phyloP scores from a whole-genome alignment of 768 basidiomycete genomes.

The Porphyrellus cyaneotinctus region DNA sequence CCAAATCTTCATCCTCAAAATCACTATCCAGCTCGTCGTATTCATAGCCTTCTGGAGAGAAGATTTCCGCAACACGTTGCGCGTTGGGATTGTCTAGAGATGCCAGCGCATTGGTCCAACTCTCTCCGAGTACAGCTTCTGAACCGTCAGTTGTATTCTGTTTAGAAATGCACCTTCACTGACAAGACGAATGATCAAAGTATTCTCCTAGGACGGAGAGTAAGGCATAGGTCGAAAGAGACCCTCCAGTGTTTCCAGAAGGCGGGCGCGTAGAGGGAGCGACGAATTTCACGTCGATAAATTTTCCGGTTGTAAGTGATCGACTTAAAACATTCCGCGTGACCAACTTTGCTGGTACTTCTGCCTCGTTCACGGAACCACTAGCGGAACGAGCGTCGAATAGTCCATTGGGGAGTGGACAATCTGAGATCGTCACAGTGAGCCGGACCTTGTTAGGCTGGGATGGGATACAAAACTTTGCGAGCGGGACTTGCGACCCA shows the following conservation, averaged over 20 bases:
- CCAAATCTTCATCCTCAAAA: slow-evolving; percentile 25
- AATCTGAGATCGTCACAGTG: slow-evolving; percentile 12
- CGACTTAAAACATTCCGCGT: slow-evolving; percentile 7
- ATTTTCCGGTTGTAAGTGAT: slow-evolving; percentile 17
- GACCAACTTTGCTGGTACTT: not conserved
- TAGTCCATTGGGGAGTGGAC: slow-evolving; percentile 15
- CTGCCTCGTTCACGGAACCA: not conserved
- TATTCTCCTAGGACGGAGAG: slow-evolving; percentile 10
- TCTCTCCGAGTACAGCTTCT: slow-evolving; percentile 7
- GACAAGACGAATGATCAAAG: slow-evolving; percentile 8
- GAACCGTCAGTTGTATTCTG: not conserved
- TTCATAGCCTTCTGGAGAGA: slow-evolving; percentile 8
- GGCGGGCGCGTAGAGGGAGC: not conserved
- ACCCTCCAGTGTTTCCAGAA: not conserved
- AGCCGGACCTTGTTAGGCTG: slow-evolving; percentile 5
- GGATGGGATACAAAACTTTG: not conserved
- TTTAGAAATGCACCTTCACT: not conserved
- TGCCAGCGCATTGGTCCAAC: slow-evolving; percentile 8
- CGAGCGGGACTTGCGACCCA: not conserved
- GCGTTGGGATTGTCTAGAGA: not conserved
- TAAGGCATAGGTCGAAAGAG: slow-evolving; percentile 9
- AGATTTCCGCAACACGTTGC: slow-evolving; percentile 4
- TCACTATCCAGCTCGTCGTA: slow-evolving; percentile 25
- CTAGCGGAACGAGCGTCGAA: slow-evolving; percentile 4
- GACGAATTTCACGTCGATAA: slow-evolving; percentile 18